Evolutionary conservation across 2,329 filamentous ascomycete species (phyloP).

Genomic region (Aureobasidium sp.): DNA sequence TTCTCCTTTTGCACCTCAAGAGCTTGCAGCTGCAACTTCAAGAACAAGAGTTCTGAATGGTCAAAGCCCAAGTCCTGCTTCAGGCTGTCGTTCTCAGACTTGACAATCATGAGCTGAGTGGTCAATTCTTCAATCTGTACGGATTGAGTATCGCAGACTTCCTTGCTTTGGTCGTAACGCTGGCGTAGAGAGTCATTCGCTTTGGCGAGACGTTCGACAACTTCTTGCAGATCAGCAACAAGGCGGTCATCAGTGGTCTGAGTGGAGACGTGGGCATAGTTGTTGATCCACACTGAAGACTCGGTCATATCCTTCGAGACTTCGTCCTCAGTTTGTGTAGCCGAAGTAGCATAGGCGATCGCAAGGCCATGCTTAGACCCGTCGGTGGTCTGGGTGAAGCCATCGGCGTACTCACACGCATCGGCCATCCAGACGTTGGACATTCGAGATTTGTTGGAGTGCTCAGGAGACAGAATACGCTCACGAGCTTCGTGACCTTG

Average conservation of each 20-base stretch:
- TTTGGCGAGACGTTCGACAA: slow-evolving; percentile 25
- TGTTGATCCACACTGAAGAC: slow-evolving; percentile 6
- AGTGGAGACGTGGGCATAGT: not conserved
- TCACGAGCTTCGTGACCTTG: slow-evolving; percentile 6
- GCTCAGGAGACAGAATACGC: not conserved
- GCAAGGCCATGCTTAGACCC: not conserved
- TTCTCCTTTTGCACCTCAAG: slow-evolving; percentile 29
- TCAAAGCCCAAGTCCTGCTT: slow-evolving; percentile 32
- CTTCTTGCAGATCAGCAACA: slow-evolving; percentile 25
- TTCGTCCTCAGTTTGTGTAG: not conserved
- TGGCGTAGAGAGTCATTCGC: slow-evolving; percentile 27
- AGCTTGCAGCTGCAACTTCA: slow-evolving; percentile 34
- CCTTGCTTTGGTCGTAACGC: slow-evolving; percentile 28
- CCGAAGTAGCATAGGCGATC: not conserved
- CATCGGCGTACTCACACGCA: not conserved
- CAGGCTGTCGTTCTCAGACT: slow-evolving; percentile 32
- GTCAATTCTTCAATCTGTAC: slow-evolving; percentile 27
- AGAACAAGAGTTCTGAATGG: slow-evolving; percentile 32
- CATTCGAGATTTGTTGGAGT: slow-evolving; percentile 2
- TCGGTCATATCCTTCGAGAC: not conserved
- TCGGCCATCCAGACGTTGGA: slow-evolving; percentile 4
- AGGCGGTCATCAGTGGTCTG: slow-evolving; percentile 21
- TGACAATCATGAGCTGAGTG: slow-evolving; percentile 26
- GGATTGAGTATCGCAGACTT: slow-evolving; percentile 26
- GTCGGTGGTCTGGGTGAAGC: not conserved